These are phyloP conservation scores for Suillus luteus DNA, from an alignment of 768 basidiomycete genomes.

Conservation along the genomic window DNA sequence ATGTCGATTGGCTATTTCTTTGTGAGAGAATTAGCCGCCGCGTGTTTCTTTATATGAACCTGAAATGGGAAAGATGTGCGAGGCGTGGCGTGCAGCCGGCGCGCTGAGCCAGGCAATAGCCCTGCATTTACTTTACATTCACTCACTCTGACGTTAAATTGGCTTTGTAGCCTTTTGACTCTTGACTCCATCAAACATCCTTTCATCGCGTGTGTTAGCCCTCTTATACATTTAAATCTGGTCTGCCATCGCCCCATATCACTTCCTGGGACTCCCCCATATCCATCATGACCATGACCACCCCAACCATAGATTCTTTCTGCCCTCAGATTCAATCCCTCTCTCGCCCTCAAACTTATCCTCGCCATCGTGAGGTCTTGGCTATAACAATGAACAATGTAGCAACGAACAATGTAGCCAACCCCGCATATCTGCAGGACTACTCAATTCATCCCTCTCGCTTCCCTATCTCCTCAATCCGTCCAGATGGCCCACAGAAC, in stretches of 20 bases:
- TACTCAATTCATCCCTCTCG: constrained; percentile 16
- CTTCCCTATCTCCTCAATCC: constrained; percentile 42
- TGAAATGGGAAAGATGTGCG: constrained; percentile 8
- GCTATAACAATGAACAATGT: constrained; percentile 10
- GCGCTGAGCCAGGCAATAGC: constrained; percentile 3
- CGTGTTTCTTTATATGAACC: constrained; percentile 3
- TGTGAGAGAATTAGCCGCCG: constrained; percentile 10
- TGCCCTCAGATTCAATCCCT: not conserved
- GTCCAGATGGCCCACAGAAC: constrained; percentile 30
- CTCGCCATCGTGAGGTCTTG: not conserved
- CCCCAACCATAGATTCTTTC: not conserved
- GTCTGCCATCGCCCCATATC: constrained; percentile 4
- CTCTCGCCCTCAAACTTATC: not conserved
- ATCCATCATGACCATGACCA: not conserved
- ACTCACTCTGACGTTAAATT: not conserved
- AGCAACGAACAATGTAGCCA: constrained; percentile 1
- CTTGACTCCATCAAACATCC: constrained; percentile 3
- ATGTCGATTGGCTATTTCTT: not conserved
- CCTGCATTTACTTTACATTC: constrained; percentile 9
- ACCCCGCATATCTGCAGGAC: not conserved
- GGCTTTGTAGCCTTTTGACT: not conserved
- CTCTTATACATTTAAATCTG: not conserved
- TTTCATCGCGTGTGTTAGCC: not conserved
- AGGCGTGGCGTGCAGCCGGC: constrained; percentile 11
- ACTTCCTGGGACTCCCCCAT: not conserved